Evolutionary conservation across 169 alveolate genomes (phyloP).

Genomic region (Cryptosporidium canis): DNA sequence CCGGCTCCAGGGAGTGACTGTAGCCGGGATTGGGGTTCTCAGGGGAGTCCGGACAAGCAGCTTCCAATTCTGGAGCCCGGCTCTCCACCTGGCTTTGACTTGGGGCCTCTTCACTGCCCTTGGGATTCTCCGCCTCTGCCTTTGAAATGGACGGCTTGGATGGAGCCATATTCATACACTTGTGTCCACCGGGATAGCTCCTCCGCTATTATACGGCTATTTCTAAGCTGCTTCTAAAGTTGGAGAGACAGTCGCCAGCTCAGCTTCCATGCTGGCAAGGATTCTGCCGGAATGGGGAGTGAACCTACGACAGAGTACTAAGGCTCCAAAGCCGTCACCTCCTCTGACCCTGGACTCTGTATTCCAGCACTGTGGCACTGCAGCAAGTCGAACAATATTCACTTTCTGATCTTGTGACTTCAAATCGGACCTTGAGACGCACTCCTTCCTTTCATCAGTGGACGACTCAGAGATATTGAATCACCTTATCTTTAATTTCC

Average conservation of each 20-base stretch:
- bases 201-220: too few species aligned
- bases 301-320: too few species aligned
- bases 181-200: too few species aligned
- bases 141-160: too few species aligned
- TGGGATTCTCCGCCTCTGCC: too few species aligned
- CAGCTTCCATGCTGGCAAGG: background rate
- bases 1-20: background rate
- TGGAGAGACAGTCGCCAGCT: background rate
- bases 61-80: background rate
- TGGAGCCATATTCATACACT: too few species aligned
- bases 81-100: background rate
- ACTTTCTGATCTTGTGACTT: too few species aligned
- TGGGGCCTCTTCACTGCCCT: background rate
- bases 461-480: background rate
- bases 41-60: background rate
- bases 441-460: background rate
- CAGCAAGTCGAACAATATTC: too few species aligned
- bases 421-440: background rate
- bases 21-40: background rate
- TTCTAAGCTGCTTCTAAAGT: too few species aligned
- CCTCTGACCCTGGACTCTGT: background rate
- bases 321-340: too few species aligned
- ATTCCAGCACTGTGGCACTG: background rate
- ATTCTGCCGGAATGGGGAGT: too few species aligned
- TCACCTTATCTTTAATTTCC: background rate